phyloP scores from a whole-genome alignment of 2,329 filamentous ascomycete species.

The Alternaria panax region DNA sequence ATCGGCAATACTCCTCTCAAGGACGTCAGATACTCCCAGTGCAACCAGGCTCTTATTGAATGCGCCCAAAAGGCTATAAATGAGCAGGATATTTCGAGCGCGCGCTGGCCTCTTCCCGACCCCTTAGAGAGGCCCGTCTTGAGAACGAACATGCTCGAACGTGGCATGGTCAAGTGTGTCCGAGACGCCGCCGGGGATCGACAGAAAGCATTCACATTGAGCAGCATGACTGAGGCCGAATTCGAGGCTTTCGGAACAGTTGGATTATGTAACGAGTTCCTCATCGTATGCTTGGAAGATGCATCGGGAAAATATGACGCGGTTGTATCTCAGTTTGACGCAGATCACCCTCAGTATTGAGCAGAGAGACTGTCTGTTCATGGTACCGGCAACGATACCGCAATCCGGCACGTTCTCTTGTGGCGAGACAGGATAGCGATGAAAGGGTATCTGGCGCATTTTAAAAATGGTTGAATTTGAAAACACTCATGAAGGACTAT shows the following conservation, averaged over 20 bases:
- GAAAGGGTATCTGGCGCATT: background rate
- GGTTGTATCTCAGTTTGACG: background rate
- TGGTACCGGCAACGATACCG: background rate
- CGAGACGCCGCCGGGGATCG: background rate
- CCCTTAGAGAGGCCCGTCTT: background rate
- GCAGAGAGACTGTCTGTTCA: background rate
- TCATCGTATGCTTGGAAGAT: background rate
- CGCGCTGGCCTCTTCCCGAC: background rate
- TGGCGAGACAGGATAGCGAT: background rate
- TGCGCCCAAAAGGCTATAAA: background rate
- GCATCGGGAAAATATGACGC: background rate
- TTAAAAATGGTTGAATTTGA: background rate
- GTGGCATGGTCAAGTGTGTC: background rate
- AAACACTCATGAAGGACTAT: background rate
- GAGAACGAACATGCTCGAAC: background rate
- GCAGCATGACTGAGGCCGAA: background rate
- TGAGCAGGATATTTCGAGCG: background rate
- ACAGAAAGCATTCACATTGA: background rate
- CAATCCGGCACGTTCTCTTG: background rate
- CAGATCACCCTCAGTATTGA: background rate
- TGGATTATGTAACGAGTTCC: background rate
- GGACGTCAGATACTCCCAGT: background rate
- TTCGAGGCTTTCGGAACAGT: background rate
- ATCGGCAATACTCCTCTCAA: background rate
- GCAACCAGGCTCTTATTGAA: background rate